Evolutionary conservation across 2,329 filamentous ascomycete genomes (phyloP), one percentile per base, ranked within the genome.

Genomic region (Epicoccum nigrum): DNA sequence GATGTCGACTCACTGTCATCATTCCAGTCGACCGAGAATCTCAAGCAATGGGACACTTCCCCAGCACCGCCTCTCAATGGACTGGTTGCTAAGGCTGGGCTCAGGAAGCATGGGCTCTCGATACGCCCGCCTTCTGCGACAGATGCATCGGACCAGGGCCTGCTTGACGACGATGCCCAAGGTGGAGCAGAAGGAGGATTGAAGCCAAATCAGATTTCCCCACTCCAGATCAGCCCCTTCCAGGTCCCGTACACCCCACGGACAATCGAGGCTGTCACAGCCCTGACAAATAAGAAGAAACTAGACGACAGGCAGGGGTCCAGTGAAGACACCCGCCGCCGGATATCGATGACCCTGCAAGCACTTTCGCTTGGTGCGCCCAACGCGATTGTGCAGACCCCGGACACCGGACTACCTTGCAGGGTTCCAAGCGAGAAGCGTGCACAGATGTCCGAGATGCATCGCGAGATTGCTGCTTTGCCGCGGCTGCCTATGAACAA

Each of bases 391-490:
- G 45, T 46, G 35, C 41, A 47, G 28, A 16, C 31, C 15, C 41
- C 27, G 13, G 38, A 38, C 32, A 45, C 34, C 47, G 43, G 49
- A 21, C 28, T 47, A 48, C 45, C 44, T 39, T 33, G 52, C 17
- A 51, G 55, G 51, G 42, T 50, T 31, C 47, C 51, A 2, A 56
- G 37, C 34, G 37, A 49, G 50, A 64, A 62, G 38, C 57, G 51
- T 13, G 55, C 56, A 6, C 57, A 65, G 27, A 58, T 69, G 42
- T 61, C 62, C 12, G 59, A 64, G n/a, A 69, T 70, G 4, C 58
- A 66, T 31, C 62, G 61, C 23, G 68, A 72, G 9, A 64, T 72
- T 7, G 59, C 60, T n/a, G 50, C 54, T 37, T 62, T 72, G 9
- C 69, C 69, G 13, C 59, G 62, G 21, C 31, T 72, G 11, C 68